phyloP scores from a whole-genome alignment of 805 yeast genomes.

The Candida awuae region DNA sequence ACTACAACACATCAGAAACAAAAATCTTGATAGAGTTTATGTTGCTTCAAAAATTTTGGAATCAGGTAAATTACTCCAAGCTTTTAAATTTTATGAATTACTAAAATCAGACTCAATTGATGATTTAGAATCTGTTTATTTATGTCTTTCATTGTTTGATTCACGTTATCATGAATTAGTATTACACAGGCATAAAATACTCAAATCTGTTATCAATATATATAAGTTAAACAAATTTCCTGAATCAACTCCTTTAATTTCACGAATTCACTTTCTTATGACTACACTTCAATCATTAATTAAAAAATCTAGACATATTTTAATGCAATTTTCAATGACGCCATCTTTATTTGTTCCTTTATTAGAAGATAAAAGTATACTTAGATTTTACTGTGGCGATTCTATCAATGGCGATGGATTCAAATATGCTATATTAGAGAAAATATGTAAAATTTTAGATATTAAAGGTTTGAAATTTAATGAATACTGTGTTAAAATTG shows the following conservation, averaged over 20 bases:
- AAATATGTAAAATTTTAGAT: constrained; percentile 4
- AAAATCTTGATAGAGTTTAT: constrained; percentile 12
- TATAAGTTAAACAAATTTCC: neutral
- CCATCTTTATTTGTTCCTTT: neutral
- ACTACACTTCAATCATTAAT: neutral
- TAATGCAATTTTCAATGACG: neutral
- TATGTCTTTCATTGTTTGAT: constrained; percentile 16
- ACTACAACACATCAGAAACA: constrained; percentile 9
- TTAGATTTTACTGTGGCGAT: constrained; percentile 14
- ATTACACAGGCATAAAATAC: constrained; percentile 8
- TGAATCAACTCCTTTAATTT: too few relatives aligned
- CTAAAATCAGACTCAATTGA: constrained; percentile 1
- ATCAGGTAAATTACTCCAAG: constrained; percentile 1
- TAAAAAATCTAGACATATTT: neutral
- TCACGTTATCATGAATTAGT: constrained; percentile 20
- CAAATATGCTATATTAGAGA: constrained; percentile 8
- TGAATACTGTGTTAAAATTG: constrained; percentile 4
- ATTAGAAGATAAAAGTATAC: constrained; percentile 9
- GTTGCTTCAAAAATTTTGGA: constrained; percentile 18
- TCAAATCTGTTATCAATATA: constrained; percentile 1
- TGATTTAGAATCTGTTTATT: constrained; percentile 14
- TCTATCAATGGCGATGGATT: neutral
- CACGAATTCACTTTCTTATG: too few relatives aligned
- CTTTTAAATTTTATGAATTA: neutral
- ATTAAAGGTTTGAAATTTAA: constrained; percentile 2